These are phyloP conservation scores for Lactarius deliciosus DNA, from an alignment of 768 basidiomycete genomes.

Conservation along the genomic window DNA sequence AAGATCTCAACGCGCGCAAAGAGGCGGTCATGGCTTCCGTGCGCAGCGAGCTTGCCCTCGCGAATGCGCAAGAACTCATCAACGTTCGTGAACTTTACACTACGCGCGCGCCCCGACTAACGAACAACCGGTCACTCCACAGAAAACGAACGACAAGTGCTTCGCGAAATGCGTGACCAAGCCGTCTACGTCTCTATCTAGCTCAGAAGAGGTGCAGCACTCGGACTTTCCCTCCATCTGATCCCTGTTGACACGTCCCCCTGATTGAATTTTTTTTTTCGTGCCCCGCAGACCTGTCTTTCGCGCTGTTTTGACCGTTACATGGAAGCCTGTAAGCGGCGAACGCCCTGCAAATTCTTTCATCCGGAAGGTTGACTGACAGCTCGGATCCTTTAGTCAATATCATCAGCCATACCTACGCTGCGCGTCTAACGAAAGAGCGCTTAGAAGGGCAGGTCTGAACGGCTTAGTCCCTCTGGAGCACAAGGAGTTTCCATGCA, in stretches of 20 bases:
- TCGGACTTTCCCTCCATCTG: background rate
- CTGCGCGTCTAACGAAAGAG: constrained; percentile 56
- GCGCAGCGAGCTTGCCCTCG: constrained; percentile 65
- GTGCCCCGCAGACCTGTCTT: constrained; percentile 59
- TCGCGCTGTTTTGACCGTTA: constrained; percentile 77
- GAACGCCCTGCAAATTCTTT: background rate
- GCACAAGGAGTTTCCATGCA: background rate
- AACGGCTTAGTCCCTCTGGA: background rate
- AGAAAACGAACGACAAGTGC: constrained; percentile 83
- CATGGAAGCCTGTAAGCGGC: constrained; percentile 78
- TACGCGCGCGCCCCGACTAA: background rate
- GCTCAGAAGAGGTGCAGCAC: constrained; percentile 66
- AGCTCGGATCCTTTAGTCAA: constrained; percentile 52
- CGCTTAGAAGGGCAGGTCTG: constrained; percentile 34
- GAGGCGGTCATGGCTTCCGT: constrained; percentile 59
- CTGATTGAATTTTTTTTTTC: background rate
- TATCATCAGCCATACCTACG: constrained; percentile 71
- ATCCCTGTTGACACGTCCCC: background rate
- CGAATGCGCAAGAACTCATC: constrained; percentile 80
- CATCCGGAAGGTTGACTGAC: constrained; percentile 4
- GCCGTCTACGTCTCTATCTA: constrained; percentile 65
- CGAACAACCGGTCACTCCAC: background rate
- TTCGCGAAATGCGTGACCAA: constrained; percentile 75
- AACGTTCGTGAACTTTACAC: constrained; percentile 47
- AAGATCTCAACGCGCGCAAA: constrained; percentile 42